Base-by-base conservation (phyloP, 2,329 filamentous ascomycete species). In the Diaporthe caulivora region DNA sequence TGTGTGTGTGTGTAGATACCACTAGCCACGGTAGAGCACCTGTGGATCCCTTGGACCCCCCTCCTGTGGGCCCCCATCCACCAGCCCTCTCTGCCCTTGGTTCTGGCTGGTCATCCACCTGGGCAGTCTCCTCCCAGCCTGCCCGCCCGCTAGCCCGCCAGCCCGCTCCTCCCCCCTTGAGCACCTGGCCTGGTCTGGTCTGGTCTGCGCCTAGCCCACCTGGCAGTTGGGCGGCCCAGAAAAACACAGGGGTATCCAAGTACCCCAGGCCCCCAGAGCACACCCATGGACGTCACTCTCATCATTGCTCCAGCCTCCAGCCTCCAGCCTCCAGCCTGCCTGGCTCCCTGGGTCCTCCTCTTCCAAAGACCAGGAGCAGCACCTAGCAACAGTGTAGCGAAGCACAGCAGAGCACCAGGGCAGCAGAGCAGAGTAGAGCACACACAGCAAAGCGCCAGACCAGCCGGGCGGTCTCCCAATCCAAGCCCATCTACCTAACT, bases 121-220 rank as follows among this genome's bases (percentile, higher is more conserved):
- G 47, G 62, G 26, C 29, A 53, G 21, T 29, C 49, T 51, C 17
- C 49, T 51, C 17, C 55, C 53, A 55, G 26, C 18, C 55, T 29
- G 34, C 34, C 55, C 24, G 57, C n/a, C 58, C 24, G 40, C 58
- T 40, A 57, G 54, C 11, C 55, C 15, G 18, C 34, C 34, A 21
- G 58, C 58, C 58, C 11, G 42, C 42, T 64, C 40, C 44, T 64
- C 60, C 60, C 57, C 60, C 60, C 60, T 49, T 49, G 26, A 64
- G 60, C 60, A 34, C 60, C 60, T 11, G 42, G 60, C 34, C 62
- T 65, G 62, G 47, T 67, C 62, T 67, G 62, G 62, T 67, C 62
- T 67, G 62, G 62, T 53, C 62, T 67, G 62, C 47, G 62, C 62
- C 62, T 67, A 67, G 62, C 62, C 62, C 62, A 67, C 62, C 62